These are phyloP conservation scores for Trypanosoma boissoni DNA, from an alignment of 208 protist genomes.

Conservation along the genomic window DNA sequence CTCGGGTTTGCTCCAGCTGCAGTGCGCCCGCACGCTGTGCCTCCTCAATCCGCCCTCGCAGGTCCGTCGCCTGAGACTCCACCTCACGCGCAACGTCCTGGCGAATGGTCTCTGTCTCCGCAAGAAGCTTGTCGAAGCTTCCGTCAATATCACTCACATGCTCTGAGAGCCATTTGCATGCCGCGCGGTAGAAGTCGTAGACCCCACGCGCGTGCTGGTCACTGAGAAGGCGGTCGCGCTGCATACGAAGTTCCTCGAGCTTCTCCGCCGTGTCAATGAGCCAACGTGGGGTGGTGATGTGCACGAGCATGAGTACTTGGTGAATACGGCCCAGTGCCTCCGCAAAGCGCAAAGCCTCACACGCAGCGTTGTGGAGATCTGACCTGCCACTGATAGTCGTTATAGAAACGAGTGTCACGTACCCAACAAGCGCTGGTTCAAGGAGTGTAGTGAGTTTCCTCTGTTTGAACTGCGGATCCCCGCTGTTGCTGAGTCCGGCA, in stretches of 20 bases:
- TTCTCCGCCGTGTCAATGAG: conserved; percentile 67
- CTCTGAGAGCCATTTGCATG: conserved; percentile 47
- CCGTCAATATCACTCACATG: conserved; percentile 54
- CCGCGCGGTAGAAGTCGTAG: conserved; percentile 66
- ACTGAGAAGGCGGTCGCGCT: conserved; percentile 41
- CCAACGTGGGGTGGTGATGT: conserved; percentile 79
- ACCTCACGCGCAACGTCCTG: conserved; percentile 49
- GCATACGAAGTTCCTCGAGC: conserved; percentile 54
- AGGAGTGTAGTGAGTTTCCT: conserved; percentile 73
- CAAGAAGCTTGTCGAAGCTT: conserved; percentile 42
- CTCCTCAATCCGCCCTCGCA: conserved; percentile 41
- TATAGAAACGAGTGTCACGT: conserved; percentile 79
- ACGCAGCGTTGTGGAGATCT: conserved; percentile 63
- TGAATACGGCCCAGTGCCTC: conserved; percentile 62
- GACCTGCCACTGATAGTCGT: conserved; percentile 74
- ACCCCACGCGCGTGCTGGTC: conserved; percentile 69
- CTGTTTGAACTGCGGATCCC: conserved; percentile 64
- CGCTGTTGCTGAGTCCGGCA: conserved; percentile 40
- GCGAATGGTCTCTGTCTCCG: conserved; percentile 68
- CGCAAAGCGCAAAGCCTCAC: conserved; percentile 62
- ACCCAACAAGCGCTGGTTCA: conserved; percentile 70
- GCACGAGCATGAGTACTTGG: conserved; percentile 77
- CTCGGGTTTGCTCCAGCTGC: conserved; percentile 43
- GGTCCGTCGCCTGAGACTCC: conserved; percentile 25
- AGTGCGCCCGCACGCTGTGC: conserved; percentile 27